Conservation (phyloP, 2,329 filamentous ascomycete species). For the Rhynchosporium graminicola region DNA sequence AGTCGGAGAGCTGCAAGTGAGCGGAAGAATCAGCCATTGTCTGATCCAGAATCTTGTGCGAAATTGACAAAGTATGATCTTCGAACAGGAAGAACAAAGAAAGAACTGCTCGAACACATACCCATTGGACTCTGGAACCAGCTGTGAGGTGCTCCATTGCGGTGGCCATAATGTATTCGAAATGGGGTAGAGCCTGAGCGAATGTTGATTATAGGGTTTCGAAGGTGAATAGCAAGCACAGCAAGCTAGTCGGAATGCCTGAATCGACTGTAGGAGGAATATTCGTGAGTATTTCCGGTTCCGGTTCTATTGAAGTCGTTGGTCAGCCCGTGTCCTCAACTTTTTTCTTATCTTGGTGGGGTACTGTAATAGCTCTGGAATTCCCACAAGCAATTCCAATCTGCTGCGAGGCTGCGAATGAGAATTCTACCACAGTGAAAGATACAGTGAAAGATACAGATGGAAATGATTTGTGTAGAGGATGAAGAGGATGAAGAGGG, state of each 20-base stretch:
- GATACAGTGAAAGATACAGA: neutral
- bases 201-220: neutral
- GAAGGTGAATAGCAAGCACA: constrained; percentile 4
- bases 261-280: constrained; percentile 2
- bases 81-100: neutral
- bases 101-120: neutral
- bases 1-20: constrained; percentile 4
- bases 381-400: constrained; percentile 8
- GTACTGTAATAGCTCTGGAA: constrained; percentile 18
- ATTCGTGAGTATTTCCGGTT: constrained; percentile 4
- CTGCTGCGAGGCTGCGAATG: neutral
- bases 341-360: constrained; percentile 24
- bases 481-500: neutral
- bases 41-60: neutral
- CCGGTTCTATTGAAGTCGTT: constrained; percentile 8
- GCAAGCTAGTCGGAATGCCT: neutral
- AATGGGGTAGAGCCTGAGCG: constrained; percentile 3
- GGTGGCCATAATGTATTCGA: constrained; percentile 48
- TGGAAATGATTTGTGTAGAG: neutral
- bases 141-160: constrained; percentile 85
- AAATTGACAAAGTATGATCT: neutral
- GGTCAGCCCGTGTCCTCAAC: constrained; percentile 21
- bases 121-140: constrained; percentile 51
- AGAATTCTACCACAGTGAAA: neutral
- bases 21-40: neutral